These are phyloP conservation scores for Xanthoparmelia taractica DNA, from an alignment of 495 filamentous ascomycete species.

Conservation along the genomic window DNA sequence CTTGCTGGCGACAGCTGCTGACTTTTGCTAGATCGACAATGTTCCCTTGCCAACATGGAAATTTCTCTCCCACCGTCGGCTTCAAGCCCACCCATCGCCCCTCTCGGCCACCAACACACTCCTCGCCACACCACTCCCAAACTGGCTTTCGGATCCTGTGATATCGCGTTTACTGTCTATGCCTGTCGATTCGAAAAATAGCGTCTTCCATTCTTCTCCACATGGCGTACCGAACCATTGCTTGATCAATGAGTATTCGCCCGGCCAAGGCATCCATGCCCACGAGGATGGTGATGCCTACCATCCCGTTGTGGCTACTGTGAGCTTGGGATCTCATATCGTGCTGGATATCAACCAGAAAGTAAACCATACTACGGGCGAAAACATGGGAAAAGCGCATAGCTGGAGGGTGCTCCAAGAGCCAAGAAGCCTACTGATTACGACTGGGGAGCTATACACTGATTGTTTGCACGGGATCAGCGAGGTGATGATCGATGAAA, in stretches of 20 bases:
- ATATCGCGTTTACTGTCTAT: conserved; percentile 56
- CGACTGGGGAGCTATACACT: conserved; percentile 58
- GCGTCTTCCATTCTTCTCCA: conserved; percentile 62
- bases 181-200: conserved; percentile 27
- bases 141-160: conserved; percentile 67
- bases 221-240: conserved; percentile 81
- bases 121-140: conserved; percentile 64
- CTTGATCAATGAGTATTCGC: conserved; percentile 83
- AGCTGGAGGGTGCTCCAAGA: conserved; percentile 77
- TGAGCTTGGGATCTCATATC: conserved; percentile 69
- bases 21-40: conserved; percentile 33
- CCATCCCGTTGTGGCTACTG: conserved; percentile 77
- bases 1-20: background rate
- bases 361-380: conserved; percentile 30
- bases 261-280: conserved; percentile 89
- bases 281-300: conserved; percentile 93
- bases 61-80: conserved; percentile 70
- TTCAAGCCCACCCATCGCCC: conserved; percentile 83
- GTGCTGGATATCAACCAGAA: conserved; percentile 74
- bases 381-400: conserved; percentile 13
- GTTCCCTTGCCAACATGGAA: conserved; percentile 79
- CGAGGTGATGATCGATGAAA: conserved; percentile 50
- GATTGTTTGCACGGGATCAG: conserved; percentile 72
- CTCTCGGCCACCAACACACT: conserved; percentile 65
- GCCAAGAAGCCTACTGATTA: conserved; percentile 72